Conservation (phyloP, 2,329 filamentous ascomycete genomes). For the Tympanopsis confertula region DNA sequence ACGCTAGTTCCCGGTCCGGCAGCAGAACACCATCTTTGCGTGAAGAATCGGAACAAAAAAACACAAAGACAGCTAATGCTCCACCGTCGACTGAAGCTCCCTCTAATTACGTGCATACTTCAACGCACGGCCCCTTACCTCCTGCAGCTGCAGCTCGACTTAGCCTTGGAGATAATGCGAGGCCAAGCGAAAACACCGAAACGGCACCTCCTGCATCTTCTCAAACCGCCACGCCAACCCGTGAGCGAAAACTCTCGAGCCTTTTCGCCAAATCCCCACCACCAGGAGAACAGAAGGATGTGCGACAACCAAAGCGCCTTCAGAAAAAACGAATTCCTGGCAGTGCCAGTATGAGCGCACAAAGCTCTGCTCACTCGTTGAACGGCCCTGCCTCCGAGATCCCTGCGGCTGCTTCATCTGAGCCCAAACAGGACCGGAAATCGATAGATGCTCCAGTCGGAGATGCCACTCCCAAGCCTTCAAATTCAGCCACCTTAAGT, state of each 20-base stretch:
- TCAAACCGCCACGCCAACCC: slow-evolving; percentile 41
- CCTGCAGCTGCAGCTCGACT: not conserved
- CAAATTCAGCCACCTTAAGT: too few relatives aligned
- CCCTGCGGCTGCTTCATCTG: not conserved
- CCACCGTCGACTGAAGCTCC: too few relatives aligned
- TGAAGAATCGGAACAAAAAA: too few relatives aligned
- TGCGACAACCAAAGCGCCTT: slow-evolving; percentile 75
- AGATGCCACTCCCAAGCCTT: not conserved
- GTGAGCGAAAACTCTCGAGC: slow-evolving; percentile 56
- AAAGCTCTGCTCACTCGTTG: not conserved
- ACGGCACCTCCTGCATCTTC: slow-evolving; percentile 27
- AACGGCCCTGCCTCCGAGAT: not conserved
- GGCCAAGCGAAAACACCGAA: too few relatives aligned
- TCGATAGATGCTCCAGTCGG: not conserved
- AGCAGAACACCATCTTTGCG: too few relatives aligned
- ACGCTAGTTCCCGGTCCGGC: too few relatives aligned
- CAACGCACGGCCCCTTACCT: not conserved
- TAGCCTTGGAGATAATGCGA: too few relatives aligned
- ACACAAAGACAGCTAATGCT: too few relatives aligned
- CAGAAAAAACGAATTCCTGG: slow-evolving; percentile 63
- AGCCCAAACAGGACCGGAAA: not conserved
- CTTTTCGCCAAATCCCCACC: slow-evolving; percentile 54
- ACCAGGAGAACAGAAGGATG: slow-evolving; percentile 46
- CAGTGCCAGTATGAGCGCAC: not conserved
- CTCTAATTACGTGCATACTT: not conserved